A percentile compares a stretch with the other conserved stretches of the same genome.
These are phyloP conservation scores for Cystobasidium sp. DNA, from an alignment of 1,284 basidiomycete species.

Conservation along the genomic window DNA sequence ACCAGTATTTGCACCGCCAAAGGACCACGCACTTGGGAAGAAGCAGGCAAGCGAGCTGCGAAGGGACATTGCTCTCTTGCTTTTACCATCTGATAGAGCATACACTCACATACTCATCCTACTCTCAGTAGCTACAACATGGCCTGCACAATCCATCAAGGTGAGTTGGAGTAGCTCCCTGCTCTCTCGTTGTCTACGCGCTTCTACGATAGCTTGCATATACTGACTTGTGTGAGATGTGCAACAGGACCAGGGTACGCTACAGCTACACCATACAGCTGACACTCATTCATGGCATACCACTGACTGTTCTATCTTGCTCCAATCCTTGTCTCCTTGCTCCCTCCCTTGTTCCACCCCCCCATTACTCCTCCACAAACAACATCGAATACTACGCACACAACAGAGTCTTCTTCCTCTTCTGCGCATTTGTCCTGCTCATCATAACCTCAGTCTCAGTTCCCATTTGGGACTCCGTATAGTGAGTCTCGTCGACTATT, in stretches of 20 bases:
- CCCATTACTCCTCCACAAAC: background rate
- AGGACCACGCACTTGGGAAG: no score
- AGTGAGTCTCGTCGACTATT: background rate
- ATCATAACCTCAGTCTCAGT: background rate
- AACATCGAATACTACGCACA: background rate
- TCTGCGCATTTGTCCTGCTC: conserved; percentile 33
- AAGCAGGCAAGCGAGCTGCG: no score
- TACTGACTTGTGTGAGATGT: background rate
- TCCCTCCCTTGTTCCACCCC: background rate
- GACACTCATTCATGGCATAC: background rate
- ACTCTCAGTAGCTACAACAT: background rate
- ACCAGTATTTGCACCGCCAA: no score
- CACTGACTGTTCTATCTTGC: background rate
- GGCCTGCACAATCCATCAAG: conserved; percentile 25
- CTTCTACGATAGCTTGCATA: background rate
- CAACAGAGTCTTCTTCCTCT: conserved; percentile 43
- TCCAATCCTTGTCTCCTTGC: background rate
- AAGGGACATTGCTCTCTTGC: background rate
- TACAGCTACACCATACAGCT: background rate
- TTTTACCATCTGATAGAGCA: background rate
- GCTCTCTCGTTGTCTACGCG: background rate
- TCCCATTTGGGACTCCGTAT: background rate
- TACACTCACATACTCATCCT: background rate
- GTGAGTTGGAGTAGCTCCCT: background rate
- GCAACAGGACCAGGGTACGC: conserved; percentile 22